A percentile compares a stretch with the other conserved stretches of the same genome.
Evolutionary conservation across 1,139 yeast species (phyloP).

Genomic region (Hyphopichia fennica): DNA sequence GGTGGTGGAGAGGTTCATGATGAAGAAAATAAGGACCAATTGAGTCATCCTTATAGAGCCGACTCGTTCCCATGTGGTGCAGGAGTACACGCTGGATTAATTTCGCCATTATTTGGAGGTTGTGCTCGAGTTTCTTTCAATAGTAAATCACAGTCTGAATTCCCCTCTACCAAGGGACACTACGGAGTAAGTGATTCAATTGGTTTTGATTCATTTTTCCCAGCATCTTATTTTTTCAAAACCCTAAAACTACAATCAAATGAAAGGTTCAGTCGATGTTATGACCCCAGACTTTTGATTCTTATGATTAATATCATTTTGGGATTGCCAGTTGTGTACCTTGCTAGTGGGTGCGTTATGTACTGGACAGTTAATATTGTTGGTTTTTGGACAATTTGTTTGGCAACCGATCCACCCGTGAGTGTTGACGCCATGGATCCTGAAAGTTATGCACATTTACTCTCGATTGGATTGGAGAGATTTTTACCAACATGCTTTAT

Average conservation of each 20-base stretch:
- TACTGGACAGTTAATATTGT: constrained; percentile 63
- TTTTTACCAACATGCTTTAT: constrained; percentile 75
- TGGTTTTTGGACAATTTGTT: constrained; percentile 85
- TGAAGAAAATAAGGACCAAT: constrained; percentile 7
- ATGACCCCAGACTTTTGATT: constrained; percentile 65
- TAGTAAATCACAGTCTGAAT: constrained; percentile 52
- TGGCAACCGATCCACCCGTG: constrained; percentile 84
- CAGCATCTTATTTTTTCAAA: constrained; percentile 67
- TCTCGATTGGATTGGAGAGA: constrained; percentile 73
- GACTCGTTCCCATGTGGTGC: constrained; percentile 92
- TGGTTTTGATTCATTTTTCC: constrained; percentile 69
- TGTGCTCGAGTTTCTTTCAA: constrained; percentile 65
- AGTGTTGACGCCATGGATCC: constrained; percentile 53
- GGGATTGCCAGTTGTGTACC: constrained; percentile 58
- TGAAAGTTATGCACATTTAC: constrained; percentile 55
- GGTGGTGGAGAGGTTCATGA: constrained; percentile 62
- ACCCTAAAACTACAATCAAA: constrained; percentile 18
- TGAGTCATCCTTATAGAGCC: constrained; percentile 71
- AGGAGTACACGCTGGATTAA: constrained; percentile 80
- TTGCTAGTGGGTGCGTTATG: constrained; percentile 54
- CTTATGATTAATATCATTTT: constrained; percentile 58
- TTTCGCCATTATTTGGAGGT: constrained; percentile 78
- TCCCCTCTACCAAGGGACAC: constrained; percentile 46
- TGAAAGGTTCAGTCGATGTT: constrained; percentile 45
- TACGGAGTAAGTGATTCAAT: constrained; percentile 58